Percentiles rank a stretch among this genome's conserved stretches.
phyloP scores from a whole-genome alignment of 2,329 filamentous ascomycete species.

The Penicillium sp. region DNA sequence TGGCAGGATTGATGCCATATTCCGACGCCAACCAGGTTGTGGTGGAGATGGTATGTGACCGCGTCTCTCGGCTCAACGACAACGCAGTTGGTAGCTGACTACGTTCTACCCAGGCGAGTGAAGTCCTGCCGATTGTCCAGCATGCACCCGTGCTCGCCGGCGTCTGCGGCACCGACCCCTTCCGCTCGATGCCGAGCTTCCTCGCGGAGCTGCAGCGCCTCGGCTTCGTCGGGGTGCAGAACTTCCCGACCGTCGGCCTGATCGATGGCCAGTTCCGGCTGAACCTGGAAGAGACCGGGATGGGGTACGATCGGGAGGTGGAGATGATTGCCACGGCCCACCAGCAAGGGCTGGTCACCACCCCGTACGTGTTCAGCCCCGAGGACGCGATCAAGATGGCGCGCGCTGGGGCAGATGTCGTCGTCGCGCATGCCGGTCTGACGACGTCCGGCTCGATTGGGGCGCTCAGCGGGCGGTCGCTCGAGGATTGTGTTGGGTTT shows the following conservation, averaged over 20 bases:
- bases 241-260: slow-evolving; percentile 70
- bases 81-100: slow-evolving; percentile 2
- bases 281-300: slow-evolving; percentile 69
- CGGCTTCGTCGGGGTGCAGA: slow-evolving; percentile 68
- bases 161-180: slow-evolving; percentile 69
- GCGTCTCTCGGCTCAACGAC: neutral
- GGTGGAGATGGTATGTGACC: slow-evolving; percentile 58
- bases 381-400: slow-evolving; percentile 63
- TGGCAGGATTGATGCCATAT: slow-evolving; percentile 69
- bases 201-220: slow-evolving; percentile 58
- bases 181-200: slow-evolving; percentile 61
- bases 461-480: slow-evolving; percentile 57
- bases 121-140: slow-evolving; percentile 64
- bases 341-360: slow-evolving; percentile 61
- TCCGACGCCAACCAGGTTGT: slow-evolving; percentile 69
- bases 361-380: slow-evolving; percentile 66
- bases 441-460: slow-evolving; percentile 65
- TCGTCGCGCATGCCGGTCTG: slow-evolving; percentile 67
- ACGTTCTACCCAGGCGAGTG: slow-evolving; percentile 49
- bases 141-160: slow-evolving; percentile 66
- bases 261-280: slow-evolving; percentile 66
- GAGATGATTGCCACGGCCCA: slow-evolving; percentile 63
- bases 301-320: slow-evolving; percentile 66
- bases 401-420: slow-evolving; percentile 61
- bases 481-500: slow-evolving; percentile 62